Evolutionary conservation across 257 asterid species (phyloP).

Genomic region (Catharanthus roseus): DNA sequence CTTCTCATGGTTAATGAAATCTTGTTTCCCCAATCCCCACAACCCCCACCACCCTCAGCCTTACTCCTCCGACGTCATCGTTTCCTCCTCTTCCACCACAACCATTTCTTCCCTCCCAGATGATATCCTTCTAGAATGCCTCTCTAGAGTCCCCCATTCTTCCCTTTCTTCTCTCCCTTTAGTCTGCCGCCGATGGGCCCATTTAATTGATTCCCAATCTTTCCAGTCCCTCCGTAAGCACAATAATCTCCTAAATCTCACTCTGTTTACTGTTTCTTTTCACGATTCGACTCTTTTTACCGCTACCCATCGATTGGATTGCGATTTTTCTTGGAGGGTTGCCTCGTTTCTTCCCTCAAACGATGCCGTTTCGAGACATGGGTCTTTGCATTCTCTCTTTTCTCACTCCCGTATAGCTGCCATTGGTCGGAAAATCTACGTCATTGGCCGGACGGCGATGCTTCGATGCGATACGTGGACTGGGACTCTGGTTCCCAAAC

Average conservation of each 20-base stretch:
- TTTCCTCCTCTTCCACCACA: slow-evolving; percentile 28
- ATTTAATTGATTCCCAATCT: slow-evolving; percentile 52
- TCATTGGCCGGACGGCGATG: slow-evolving; percentile 61
- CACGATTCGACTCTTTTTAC: slow-evolving; percentile 54
- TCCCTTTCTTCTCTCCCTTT: slow-evolving; percentile 58
- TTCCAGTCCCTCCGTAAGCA: slow-evolving; percentile 59
- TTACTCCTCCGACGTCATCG: slow-evolving; percentile 21
- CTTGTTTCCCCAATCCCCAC: slow-evolving; percentile 74
- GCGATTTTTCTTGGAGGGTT: slow-evolving; percentile 43
- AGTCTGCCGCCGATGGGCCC: slow-evolving; percentile 87
- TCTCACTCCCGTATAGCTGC: slow-evolving; percentile 50
- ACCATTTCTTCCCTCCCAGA: slow-evolving; percentile 71
- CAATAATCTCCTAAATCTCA: slow-evolving; percentile 39
- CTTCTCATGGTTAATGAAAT: slow-evolving; percentile 83
- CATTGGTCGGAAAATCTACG: slow-evolving; percentile 61
- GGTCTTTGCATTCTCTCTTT: slow-evolving; percentile 32
- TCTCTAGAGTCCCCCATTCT: slow-evolving; percentile 54
- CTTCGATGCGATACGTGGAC: slow-evolving; percentile 88
- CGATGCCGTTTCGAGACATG: slow-evolving; percentile 23
- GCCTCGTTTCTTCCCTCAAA: slow-evolving; percentile 45
- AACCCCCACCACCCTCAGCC: slow-evolving; percentile 48
- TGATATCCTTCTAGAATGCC: slow-evolving; percentile 77
- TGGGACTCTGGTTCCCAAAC: slow-evolving; percentile 53
- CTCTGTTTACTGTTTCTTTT: slow-evolving; percentile 55
- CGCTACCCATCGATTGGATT: slow-evolving; percentile 50